Evolutionary conservation across 768 basidiomycete genomes (phyloP).

Genomic region (Leucocoprinus leucothites): DNA sequence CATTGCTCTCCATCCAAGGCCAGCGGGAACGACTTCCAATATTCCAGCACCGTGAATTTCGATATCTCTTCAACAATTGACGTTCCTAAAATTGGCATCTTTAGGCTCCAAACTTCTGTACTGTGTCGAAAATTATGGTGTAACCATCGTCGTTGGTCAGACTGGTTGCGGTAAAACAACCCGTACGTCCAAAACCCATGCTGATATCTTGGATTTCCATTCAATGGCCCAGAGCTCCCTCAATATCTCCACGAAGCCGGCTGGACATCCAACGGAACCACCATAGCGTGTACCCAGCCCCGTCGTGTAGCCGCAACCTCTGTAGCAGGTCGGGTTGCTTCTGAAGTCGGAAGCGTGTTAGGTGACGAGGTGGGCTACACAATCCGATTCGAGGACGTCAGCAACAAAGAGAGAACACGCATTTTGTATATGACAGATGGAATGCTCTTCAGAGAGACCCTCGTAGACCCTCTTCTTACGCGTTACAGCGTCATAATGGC

Average conservation of each 20-base stretch:
- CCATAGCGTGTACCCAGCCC: slow-evolving; percentile 93
- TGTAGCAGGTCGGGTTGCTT: slow-evolving; percentile 85
- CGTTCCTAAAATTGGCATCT: too few relatives aligned
- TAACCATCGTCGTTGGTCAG: slow-evolving; percentile 88
- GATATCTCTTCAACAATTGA: neutral
- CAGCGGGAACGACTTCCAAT: slow-evolving; percentile 88
- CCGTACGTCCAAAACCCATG: slow-evolving; percentile 47
- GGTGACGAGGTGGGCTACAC: slow-evolving; percentile 98
- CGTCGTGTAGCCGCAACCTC: slow-evolving; percentile 93
- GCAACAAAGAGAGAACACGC: slow-evolving; percentile 77
- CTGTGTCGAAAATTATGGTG: slow-evolving; percentile 78
- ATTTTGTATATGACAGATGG: slow-evolving; percentile 98
- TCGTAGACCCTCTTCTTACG: slow-evolving; percentile 88
- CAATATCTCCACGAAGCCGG: slow-evolving; percentile 93
- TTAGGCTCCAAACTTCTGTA: slow-evolving; percentile 83
- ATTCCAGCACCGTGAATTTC: slow-evolving; percentile 73
- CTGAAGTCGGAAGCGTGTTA: slow-evolving; percentile 85
- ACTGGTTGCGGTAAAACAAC: slow-evolving; percentile 99
- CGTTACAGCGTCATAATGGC: slow-evolving; percentile 97
- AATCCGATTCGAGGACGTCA: slow-evolving; percentile 95
- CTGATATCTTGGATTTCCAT: slow-evolving; percentile 5
- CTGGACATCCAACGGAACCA: slow-evolving; percentile 81
- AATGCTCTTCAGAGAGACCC: slow-evolving; percentile 92
- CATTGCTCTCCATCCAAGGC: slow-evolving; percentile 60
- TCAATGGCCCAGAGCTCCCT: slow-evolving; percentile 69